Evolutionary conservation across 352 stramenopile genomes (phyloP).

Genomic region (Chrysophaeum taylorii): DNA sequence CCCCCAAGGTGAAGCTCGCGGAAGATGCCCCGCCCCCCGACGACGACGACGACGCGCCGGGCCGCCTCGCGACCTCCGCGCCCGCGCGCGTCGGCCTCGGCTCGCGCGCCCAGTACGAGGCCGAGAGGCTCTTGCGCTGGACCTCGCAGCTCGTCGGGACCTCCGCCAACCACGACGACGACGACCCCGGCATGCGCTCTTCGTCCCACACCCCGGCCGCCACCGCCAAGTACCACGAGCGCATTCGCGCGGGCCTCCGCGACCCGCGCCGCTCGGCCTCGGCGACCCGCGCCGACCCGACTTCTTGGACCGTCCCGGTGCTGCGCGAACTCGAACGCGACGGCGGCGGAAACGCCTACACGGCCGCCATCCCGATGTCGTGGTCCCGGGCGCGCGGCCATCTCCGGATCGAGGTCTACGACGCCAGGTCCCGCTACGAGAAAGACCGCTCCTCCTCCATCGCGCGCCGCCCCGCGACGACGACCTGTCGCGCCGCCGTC

Average conservation of each 20-base stretch:
- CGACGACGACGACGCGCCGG: neutral
- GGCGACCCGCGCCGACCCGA: neutral
- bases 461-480: no score
- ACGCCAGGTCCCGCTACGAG: no score
- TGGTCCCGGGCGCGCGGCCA: neutral
- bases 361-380: neutral
- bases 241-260: neutral
- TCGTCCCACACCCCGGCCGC: no score
- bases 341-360: no score
- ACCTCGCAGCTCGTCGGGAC: neutral
- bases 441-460: no score
- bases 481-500: no score
- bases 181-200: no score
- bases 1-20: neutral
- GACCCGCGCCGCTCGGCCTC: neutral
- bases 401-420: slow-evolving; percentile 3
- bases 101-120: slow-evolving; percentile 4
- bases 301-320: neutral
- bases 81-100: neutral
- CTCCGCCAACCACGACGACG: no score
- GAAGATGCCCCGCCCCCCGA: neutral
- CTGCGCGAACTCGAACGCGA: neutral
- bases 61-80: neutral
- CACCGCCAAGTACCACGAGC: no score
- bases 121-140: slow-evolving; percentile 2